A percentile compares a stretch with the other conserved stretches of the same genome.
phyloP scores from a whole-genome alignment of 2,329 filamentous ascomycete species.

The Aspergillus pseudotamarii region DNA sequence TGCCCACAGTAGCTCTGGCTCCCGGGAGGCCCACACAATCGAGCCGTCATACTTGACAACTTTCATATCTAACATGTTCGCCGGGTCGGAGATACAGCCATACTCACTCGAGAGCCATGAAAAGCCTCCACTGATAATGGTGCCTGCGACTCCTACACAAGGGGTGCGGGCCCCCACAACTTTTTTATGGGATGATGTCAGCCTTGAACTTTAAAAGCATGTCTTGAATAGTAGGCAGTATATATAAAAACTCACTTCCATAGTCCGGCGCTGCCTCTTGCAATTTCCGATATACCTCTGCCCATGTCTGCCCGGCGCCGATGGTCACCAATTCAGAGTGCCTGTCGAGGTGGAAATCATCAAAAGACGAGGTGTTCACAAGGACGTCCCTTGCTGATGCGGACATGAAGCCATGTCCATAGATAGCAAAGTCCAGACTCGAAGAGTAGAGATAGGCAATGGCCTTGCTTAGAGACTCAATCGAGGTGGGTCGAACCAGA shows the following conservation, averaged over 20 bases:
- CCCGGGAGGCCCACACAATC: slow-evolving; percentile 41
- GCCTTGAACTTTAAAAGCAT: not conserved
- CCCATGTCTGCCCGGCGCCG: not conserved
- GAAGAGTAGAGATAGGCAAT: not conserved
- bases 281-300: not conserved
- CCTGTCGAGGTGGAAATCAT: not conserved
- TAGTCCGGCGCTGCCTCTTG: not conserved
- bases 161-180: not conserved
- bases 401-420: not conserved
- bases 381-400: not conserved
- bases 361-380: not conserved
- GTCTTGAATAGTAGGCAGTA: too few species aligned
- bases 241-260: not conserved
- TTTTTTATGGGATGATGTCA: not conserved
- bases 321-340: not conserved
- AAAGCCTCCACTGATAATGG: not conserved
- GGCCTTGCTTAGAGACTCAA: not conserved
- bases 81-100: not conserved
- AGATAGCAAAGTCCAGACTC: not conserved
- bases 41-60: slow-evolving; percentile 42
- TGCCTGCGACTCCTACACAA: not conserved
- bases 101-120: not conserved
- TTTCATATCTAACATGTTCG: slow-evolving; percentile 12
- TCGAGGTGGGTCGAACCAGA: not conserved
- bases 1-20: slow-evolving; percentile 47